Conservation (phyloP, 768 basidiomycete species). For the Panus rudis region DNA sequence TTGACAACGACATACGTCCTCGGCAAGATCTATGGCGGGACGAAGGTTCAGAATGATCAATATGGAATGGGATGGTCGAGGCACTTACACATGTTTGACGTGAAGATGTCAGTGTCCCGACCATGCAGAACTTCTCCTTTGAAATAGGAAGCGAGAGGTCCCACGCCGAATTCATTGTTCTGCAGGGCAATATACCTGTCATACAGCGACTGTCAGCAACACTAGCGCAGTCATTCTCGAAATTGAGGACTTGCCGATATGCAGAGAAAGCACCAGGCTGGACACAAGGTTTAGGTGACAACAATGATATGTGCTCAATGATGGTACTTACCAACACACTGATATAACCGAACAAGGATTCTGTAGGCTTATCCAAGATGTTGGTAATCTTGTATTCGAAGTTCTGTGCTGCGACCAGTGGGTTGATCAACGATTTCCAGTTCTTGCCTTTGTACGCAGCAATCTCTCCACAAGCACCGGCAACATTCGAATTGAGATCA, state of each 20-base stretch:
- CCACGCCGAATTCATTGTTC: slow-evolving; percentile 74
- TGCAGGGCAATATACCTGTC: slow-evolving; percentile 83
- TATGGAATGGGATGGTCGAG: not conserved
- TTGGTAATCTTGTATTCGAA: slow-evolving; percentile 93
- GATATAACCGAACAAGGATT: slow-evolving; percentile 92
- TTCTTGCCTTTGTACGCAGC: slow-evolving; percentile 87
- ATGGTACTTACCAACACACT: slow-evolving; percentile 62
- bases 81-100: slow-evolving; percentile 88
- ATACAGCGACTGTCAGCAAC: not conserved
- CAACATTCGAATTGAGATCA: slow-evolving; percentile 87
- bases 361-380: slow-evolving; percentile 86
- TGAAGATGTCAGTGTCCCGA: slow-evolving; percentile 85
- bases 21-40: slow-evolving; percentile 61
- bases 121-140: slow-evolving; percentile 88
- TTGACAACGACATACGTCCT: slow-evolving; percentile 53
- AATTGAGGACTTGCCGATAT: slow-evolving; percentile 54
- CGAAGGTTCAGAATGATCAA: not conserved
- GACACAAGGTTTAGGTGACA: no score
- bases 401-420: slow-evolving; percentile 89
- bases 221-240: slow-evolving; percentile 27
- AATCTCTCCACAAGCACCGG: slow-evolving; percentile 96
- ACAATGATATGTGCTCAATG: not conserved
- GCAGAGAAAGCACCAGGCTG: slow-evolving; percentile 94
- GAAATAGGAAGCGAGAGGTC: slow-evolving; percentile 94
- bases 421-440: slow-evolving; percentile 76